A percentile compares a stretch with the other conserved stretches of the same genome.
Evolutionary conservation across 352 stramenopile genomes (phyloP).

Genomic region (Pythium utonaiense): DNA sequence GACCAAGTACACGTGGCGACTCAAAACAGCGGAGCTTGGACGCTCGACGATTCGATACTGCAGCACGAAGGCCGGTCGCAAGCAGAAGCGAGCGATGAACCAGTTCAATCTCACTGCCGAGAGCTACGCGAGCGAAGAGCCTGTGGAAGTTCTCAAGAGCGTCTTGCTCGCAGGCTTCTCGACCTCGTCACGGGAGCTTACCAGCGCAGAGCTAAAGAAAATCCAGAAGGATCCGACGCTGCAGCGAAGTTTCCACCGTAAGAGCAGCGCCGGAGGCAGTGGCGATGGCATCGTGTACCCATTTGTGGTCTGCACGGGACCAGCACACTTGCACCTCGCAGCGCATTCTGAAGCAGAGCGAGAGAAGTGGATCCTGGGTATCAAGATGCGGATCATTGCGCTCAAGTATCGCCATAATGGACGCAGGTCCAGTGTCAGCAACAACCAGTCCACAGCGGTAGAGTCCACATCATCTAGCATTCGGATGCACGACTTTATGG

Average conservation of each 20-base stretch:
- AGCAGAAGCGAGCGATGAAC: conserved; percentile 42
- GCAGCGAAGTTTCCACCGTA: background rate
- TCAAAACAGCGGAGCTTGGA: conserved; percentile 49
- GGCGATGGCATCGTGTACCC: conserved; percentile 34
- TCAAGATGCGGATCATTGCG: conserved; percentile 59
- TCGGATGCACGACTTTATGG: conserved; percentile 52
- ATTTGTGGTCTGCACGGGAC: conserved; percentile 55
- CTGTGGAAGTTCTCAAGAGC: conserved; percentile 42
- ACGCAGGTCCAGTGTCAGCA: background rate
- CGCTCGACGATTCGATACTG: conserved; percentile 54
- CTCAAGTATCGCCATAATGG: conserved; percentile 59
- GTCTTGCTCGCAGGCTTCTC: conserved; percentile 18
- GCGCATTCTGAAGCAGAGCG: conserved; percentile 41
- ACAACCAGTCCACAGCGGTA: conserved; percentile 1
- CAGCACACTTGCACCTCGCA: conserved; percentile 47
- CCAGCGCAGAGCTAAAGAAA: conserved; percentile 12
- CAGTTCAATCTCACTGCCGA: conserved; percentile 58
- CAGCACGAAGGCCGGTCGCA: conserved; percentile 11
- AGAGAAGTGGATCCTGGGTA: conserved; percentile 58
- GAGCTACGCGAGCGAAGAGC: conserved; percentile 57
- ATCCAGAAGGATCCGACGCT: conserved; percentile 19
- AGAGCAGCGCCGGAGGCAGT: conserved; percentile 18
- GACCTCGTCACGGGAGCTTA: conserved; percentile 18
- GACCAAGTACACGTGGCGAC: conserved; percentile 71
- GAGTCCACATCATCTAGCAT: conserved; percentile 3